Evolutionary conservation across 225 moss, liverwort and hornwort genomes (phyloP), one percentile per base, ranked within the genome.

Genomic region (Pseudoscleropodium purum): DNA sequence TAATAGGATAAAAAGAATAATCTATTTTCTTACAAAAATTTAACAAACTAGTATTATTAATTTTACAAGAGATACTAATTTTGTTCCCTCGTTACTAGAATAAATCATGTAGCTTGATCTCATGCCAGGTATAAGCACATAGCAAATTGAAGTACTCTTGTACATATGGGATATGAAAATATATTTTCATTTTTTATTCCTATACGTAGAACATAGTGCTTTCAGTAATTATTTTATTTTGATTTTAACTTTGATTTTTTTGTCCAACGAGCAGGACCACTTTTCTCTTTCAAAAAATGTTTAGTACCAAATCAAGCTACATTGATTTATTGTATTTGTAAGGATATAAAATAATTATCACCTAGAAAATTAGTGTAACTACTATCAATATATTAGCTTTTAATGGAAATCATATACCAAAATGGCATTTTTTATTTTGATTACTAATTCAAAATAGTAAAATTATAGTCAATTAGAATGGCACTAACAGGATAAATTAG

Each of bases 81-180:
- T 37, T 41, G 1, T 26, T 1, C 5, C 26, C 9, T 41, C 7
- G 15, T 5, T 72, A 26, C 8, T 41, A 41, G 72, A 2, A 72
- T 26, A 70, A 39, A 24, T 39, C 4, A 39, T 25, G 25, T 25
- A 23, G n/a, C 24, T 69, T 25, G 70, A 70, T 25, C 7, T 2
- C 3, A 0, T 24, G 14, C 14, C 24, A 70, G 14, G 25, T 4
- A 37, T 2, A 70, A 12, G 25, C 7, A 68, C 2, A 0, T 12
- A 34, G 12, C 19, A 21, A 2, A 69, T 39, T 39, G 70, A 70
- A n/a, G 14, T 24, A 0, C 7, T 70, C 14, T 1, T 0, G 2
- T 7, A 39, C 4, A 39, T 25, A 39, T 57, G 8, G 4, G 25
- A 25, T n/a, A n/a, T 70, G 24, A 70, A 10, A 70, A 23, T 24